These are phyloP conservation scores for Rhodotorula sp. DNA, from an alignment of 1,284 basidiomycete genomes.

Conservation along the genomic window DNA sequence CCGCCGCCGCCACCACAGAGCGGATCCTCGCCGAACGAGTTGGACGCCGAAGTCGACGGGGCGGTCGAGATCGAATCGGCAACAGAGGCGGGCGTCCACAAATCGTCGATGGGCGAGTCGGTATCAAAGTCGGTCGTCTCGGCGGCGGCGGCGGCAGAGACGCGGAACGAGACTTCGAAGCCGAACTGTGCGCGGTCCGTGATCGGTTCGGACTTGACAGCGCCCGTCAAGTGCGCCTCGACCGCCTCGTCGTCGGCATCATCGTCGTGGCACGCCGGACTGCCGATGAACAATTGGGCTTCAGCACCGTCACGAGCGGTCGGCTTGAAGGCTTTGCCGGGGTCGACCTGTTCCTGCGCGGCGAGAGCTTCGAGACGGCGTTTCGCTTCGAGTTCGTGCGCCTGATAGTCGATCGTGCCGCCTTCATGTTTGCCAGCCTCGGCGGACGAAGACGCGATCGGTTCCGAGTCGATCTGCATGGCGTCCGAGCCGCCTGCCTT, in stretches of 20 bases:
- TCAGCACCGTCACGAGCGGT: background rate
- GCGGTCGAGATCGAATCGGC: slow-evolving; percentile 17
- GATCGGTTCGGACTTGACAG: background rate
- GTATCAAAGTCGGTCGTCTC: background rate
- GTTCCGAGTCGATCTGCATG: background rate
- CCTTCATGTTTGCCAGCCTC: no score
- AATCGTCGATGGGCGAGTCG: slow-evolving; percentile 13
- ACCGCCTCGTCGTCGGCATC: slow-evolving; percentile 2
- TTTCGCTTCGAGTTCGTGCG: slow-evolving; percentile 10
- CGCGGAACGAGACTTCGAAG: slow-evolving; percentile 5
- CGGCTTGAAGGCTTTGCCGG: slow-evolving; percentile 19
- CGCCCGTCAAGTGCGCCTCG: background rate
- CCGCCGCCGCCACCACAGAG: background rate
- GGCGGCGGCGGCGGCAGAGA: background rate
- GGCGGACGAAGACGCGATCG: background rate
- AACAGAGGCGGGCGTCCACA: slow-evolving; percentile 12
- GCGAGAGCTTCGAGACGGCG: slow-evolving; percentile 7
- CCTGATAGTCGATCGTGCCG: slow-evolving; percentile 1
- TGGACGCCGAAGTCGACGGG: slow-evolving; percentile 1
- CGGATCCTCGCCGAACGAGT: background rate
- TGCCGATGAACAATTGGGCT: slow-evolving; percentile 12
- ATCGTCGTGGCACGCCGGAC: background rate
- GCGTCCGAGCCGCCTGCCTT: background rate
- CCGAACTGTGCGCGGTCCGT: background rate
- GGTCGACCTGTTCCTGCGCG: slow-evolving; percentile 9